Evolutionary conservation across 495 filamentous ascomycete species (phyloP).

Genomic region (Clohesyomyces aquaticus): DNA sequence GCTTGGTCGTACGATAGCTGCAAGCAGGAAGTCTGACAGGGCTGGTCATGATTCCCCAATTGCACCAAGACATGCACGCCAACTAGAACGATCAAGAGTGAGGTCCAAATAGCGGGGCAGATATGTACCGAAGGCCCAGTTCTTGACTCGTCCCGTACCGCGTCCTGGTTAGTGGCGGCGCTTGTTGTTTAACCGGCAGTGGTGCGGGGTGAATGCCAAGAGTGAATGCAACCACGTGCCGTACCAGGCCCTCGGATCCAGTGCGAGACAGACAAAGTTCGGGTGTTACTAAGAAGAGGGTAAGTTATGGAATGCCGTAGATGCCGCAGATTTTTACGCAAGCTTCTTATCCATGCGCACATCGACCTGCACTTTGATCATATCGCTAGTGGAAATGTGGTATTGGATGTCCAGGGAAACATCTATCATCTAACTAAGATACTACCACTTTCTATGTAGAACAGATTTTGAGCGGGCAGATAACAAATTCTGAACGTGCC

Average conservation of each 20-base stretch:
- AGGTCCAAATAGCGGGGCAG: slow-evolving; percentile 4
- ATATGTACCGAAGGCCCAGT: slow-evolving; percentile 3
- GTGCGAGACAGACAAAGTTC: neutral
- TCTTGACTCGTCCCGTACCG: slow-evolving; percentile 26
- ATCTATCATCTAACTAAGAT: neutral
- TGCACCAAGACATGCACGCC: neutral
- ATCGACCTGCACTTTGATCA: neutral
- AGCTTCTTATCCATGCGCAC: slow-evolving; percentile 6
- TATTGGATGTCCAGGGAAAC: neutral
- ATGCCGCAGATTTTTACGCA: slow-evolving; percentile 21
- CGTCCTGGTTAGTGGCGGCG: neutral
- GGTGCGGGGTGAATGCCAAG: slow-evolving; percentile 25
- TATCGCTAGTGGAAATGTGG: neutral
- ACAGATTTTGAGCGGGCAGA: too few relatives aligned
- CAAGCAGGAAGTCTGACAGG: too few relatives aligned
- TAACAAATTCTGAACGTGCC: too few relatives aligned
- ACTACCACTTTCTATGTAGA: too few relatives aligned
- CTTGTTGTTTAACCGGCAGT: slow-evolving; percentile 11
- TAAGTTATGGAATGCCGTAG: slow-evolving; percentile 4
- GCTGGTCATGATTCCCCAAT: neutral
- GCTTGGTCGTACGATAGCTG: too few relatives aligned
- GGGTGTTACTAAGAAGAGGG: neutral
- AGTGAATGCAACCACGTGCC: slow-evolving; percentile 23
- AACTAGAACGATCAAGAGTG: neutral
- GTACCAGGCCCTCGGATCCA: slow-evolving; percentile 6